Evolutionary conservation across 108 stramenopile genomes (phyloP), one percentile per base, ranked within the genome.

Genomic region (Pseudonitzschia pungens): DNA sequence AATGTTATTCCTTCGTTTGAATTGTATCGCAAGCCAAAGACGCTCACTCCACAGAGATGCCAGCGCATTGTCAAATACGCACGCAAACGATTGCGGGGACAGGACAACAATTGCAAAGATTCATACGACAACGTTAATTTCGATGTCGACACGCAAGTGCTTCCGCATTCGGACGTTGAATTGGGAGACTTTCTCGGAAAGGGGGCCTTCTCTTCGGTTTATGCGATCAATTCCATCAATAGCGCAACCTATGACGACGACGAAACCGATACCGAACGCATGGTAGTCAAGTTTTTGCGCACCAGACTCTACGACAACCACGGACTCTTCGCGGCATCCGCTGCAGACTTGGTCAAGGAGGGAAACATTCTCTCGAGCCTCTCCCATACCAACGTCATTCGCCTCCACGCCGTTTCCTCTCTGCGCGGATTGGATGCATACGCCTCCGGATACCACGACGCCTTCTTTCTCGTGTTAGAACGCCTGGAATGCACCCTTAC

Each of bases 191-290:
- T 87, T 12, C 75, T 92, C 44, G 92, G 92, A 20, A 65, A 78
- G 29, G 92, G 92, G 21, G 86, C 86, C 24, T 92, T 90, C 59
- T 85, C 85, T 54, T 43, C 72, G 15, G 92, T 90, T 14, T 89
- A 72, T 69, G 86, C 82, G 53, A 76, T 87, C 41, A 71, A 77
- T 27, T 58, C 45, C 7, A 64, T 60, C 29, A 15, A 72, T 0
- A 16, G 0, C 15, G 28, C 18, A 2, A 45, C 1, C 20, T 21
- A 64, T 6, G 1, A 42, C 0, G 64, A 65, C 29, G 11, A 50
- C 59, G 7, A 29, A 21, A 26, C 14, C 43, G 31, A 2, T 5
- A 33, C 7, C 0, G 40, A 41, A 0, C 18, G 67, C 8, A 32
- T 71, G 20, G 77, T 78, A 0, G 71, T 78, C 55, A 78, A 78